Conservation (phyloP, 805 yeast species). For the Henningerozyma blattae region DNA sequence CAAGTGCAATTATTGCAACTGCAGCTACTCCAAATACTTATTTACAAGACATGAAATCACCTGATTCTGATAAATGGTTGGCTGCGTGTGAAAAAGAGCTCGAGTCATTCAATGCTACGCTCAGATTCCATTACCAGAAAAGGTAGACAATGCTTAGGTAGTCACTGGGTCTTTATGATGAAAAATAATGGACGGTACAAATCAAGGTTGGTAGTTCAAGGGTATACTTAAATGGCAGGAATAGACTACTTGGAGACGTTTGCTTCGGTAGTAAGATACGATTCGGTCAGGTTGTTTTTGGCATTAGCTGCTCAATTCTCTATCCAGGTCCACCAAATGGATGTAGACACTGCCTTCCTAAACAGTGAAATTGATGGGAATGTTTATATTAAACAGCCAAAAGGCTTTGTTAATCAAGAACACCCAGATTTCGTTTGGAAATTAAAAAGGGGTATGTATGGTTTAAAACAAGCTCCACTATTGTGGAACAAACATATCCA, state of each 20-base stretch:
- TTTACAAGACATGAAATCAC: no score
- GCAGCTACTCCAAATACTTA: no score
- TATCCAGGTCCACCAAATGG: constrained; percentile 11
- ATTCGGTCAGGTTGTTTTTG: constrained; percentile 6
- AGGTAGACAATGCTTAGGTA: no score
- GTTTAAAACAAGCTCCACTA: constrained; percentile 10
- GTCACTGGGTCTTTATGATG: constrained; percentile 13
- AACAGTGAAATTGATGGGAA: constrained; percentile 5
- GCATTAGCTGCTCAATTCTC: constrained; percentile 1
- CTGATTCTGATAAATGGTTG: no score
- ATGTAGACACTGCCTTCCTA: constrained; percentile 12
- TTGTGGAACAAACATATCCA: constrained; percentile 21
- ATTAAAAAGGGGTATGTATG: constrained; percentile 6
- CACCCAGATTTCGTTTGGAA: constrained; percentile 6
- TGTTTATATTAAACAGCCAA: constrained; percentile 2
- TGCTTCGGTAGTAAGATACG: constrained; percentile 18
- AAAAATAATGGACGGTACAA: constrained; percentile 9
- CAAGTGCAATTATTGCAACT: no score
- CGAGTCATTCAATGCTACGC: no score
- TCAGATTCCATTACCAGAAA: no score
- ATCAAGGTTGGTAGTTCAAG: constrained; percentile 20
- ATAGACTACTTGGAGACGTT: constrained; percentile 17
- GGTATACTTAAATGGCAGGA: constrained; percentile 14
- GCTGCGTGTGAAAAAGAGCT: no score
- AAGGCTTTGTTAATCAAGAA: constrained; percentile 1